Percentiles rank a stretch among this genome's conserved stretches.
Evolutionary conservation across 1,284 basidiomycete genomes (phyloP).

Genomic region (Anthracocystis walkeri): DNA sequence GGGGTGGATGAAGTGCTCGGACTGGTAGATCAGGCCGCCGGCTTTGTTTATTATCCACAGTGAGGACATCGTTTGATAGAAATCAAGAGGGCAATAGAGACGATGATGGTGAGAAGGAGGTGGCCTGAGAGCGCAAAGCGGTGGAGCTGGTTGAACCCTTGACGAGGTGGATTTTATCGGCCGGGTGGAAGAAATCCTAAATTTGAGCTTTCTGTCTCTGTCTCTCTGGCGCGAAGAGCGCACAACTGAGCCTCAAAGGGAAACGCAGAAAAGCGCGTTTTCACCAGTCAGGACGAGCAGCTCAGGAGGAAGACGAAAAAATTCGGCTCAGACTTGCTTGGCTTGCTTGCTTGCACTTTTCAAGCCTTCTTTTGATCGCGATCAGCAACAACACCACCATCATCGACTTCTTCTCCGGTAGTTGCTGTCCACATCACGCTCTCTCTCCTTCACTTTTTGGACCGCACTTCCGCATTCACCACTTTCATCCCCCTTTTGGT

Average conservation of each 20-base stretch:
- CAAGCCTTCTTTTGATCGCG: background rate
- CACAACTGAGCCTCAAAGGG: background rate
- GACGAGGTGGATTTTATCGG: slow-evolving; percentile 10
- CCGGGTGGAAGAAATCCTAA: slow-evolving; percentile 40
- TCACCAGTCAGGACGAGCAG: no score
- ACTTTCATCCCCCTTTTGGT: background rate
- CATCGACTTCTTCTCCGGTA: slow-evolving; percentile 11
- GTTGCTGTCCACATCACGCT: slow-evolving; percentile 3
- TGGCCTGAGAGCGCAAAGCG: slow-evolving; percentile 10
- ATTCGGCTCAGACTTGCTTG: background rate
- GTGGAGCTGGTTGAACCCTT: slow-evolving; percentile 22
- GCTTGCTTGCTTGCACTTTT: background rate
- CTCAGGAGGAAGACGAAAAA: background rate
- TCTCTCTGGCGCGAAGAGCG: background rate
- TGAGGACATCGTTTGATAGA: no score
- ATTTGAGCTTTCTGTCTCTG: background rate
- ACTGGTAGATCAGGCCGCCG: slow-evolving; percentile 93
- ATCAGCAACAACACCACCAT: background rate
- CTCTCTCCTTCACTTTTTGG: background rate
- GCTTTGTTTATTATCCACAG: slow-evolving; percentile 99
- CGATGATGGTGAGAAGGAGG: background rate
- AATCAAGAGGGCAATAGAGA: background rate
- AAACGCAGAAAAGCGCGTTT: slow-evolving; percentile 10
- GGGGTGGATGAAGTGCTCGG: slow-evolving; percentile 75
- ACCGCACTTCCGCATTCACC: slow-evolving; percentile 11